phyloP scores from a whole-genome alignment of 2,329 filamentous ascomycete species.

The Tolypocladium nubicola region DNA sequence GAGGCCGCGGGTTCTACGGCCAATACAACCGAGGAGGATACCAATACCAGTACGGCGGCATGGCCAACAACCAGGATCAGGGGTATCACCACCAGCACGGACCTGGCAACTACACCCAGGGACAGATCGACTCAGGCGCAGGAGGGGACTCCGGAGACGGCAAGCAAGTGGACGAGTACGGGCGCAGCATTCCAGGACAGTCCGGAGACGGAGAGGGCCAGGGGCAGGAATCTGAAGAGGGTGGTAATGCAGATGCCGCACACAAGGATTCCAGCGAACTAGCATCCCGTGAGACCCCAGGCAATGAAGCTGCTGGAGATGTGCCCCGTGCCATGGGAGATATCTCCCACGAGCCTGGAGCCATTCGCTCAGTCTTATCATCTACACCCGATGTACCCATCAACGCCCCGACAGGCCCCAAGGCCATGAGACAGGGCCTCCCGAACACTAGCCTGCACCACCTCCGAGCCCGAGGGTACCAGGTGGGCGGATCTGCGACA shows the following conservation, averaged over 20 bases:
- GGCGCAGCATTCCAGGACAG: constrained; percentile 19
- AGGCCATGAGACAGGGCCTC: constrained; percentile 84
- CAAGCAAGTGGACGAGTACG: constrained; percentile 26
- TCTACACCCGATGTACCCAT: constrained; percentile 36
- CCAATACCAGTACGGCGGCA: constrained; percentile 26
- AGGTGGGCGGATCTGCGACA: constrained; percentile 25
- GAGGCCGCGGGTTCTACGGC: constrained; percentile 51
- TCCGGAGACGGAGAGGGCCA: constrained; percentile 5
- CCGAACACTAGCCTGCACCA: constrained; percentile 71
- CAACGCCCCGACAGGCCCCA: constrained; percentile 82
- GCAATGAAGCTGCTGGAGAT: constrained; percentile 15
- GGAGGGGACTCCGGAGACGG: constrained; percentile 15
- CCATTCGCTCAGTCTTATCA: constrained; percentile 19
- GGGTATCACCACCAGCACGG: constrained; percentile 18
- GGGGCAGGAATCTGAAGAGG: constrained; percentile 1
- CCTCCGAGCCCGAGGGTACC: constrained; percentile 43
- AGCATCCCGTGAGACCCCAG: constrained; percentile 19
- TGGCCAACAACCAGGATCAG: constrained; percentile 25
- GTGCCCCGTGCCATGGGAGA: constrained; percentile 2
- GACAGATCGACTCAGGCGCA: constrained; percentile 9
- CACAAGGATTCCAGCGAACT: constrained; percentile 10
- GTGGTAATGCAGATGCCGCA: constrained; percentile 7
- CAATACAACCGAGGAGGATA: constrained; percentile 46
- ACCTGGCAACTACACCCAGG: constrained; percentile 7
- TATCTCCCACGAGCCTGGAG: constrained; percentile 11